A percentile compares a stretch with the other conserved stretches of the same genome.
phyloP scores from a whole-genome alignment of 75 land plant species.

The Larix kaempferi region DNA sequence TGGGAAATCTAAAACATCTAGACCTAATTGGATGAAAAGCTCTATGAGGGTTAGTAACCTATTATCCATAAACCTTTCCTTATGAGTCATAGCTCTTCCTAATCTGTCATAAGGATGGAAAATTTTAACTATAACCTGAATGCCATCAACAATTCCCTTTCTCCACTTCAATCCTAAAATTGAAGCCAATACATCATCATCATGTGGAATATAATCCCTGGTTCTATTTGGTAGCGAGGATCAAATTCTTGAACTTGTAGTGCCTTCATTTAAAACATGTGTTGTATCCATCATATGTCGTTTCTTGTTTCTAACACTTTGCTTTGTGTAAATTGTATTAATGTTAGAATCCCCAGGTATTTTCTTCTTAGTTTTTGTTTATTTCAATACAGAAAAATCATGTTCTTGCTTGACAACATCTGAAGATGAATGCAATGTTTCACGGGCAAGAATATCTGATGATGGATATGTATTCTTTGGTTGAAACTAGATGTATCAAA shows the following conservation, averaged over 20 bases:
- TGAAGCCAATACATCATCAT: slow-evolving; percentile 87
- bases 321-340: background rate
- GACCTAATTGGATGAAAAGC: too few species aligned
- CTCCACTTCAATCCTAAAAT: too few species aligned
- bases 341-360: slow-evolving; percentile 19
- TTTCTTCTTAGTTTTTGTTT: slow-evolving; percentile 12
- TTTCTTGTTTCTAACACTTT: slow-evolving; percentile 27
- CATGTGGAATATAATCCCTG: slow-evolving; percentile 68
- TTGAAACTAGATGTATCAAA: background rate
- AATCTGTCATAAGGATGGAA: too few species aligned
- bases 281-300: slow-evolving; percentile 38
- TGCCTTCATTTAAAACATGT: slow-evolving; percentile 32
- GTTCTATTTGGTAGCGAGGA: slow-evolving; percentile 19
- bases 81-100: too few species aligned
- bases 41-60: too few species aligned
- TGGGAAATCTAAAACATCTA: too few species aligned
- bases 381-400: background rate
- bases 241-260: slow-evolving; percentile 31
- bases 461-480: slow-evolving; percentile 1
- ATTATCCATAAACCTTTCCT: too few species aligned
- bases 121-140: too few species aligned
- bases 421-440: slow-evolving; percentile 58
- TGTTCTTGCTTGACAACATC: background rate
- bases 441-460: slow-evolving; percentile 53
- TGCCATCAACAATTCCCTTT: too few species aligned